Base-by-base conservation (phyloP, 257 asterid genomes). In the Fraxinus pennsylvanica region DNA sequence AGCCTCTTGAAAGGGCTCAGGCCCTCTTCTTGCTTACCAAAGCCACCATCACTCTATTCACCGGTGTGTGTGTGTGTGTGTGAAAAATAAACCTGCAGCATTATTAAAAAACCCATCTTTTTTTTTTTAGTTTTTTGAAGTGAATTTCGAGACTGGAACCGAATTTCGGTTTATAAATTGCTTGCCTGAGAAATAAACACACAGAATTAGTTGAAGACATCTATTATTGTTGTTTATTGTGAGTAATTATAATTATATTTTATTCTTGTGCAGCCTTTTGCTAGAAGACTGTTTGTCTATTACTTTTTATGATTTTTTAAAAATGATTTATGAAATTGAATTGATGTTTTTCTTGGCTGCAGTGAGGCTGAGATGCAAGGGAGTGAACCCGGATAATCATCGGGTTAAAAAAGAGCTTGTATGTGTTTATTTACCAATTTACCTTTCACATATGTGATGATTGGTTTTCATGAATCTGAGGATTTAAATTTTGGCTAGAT, bases 311-410 rank as follows among this genome's bases (percentile, higher is more conserved):
- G n/a, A 47, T 47, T 47, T 47, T 14, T 9, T 72, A 25, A 21
- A n/a, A 10, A 38, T 68, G 78, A 68, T 69, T 73, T 4, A 35
- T 66, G 52, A 66, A n/a, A 54, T 69, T 32, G 72, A 33, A 19
- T 21, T 66, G 17, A 68, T 21, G 7, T 41, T 6, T 75, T 27
- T 25, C 39, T 47, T 59, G n/a, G 84, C 81, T 90, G 84, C 90
- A 95, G 99, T 93, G 89, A 90, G 92, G 91, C 82, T 95, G 82
- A 88, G 98, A 75, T 95, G 99, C 91, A 93, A 87, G 72, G 99
- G 99, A 67, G 80, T 95, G 41, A 82, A 93, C 83, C 94, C 91
- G 61, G 96, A 93, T 74, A 90, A 91, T 25, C 99, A 90, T 66
- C 90, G 93, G 35, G 88, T 95, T 73, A 93, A 84, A 57, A 87